Base-by-base conservation (phyloP, 176 grass and related monocot species). In the Oryza brachyantha region DNA sequence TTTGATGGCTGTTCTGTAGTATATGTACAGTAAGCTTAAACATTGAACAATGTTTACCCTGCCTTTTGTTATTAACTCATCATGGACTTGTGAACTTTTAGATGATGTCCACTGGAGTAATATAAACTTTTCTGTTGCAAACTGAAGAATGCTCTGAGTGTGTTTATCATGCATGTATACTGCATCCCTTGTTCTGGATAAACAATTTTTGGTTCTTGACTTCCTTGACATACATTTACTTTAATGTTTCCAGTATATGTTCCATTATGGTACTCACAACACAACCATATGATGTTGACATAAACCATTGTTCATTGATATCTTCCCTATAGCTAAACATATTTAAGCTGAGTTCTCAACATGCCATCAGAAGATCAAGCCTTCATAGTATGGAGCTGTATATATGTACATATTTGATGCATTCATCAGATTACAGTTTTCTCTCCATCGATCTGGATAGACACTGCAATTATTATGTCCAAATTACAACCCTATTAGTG, bases 381-480 rank as follows among this genome's bases (percentile, higher is more conserved):
- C 19, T 88, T 59, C 57, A 29, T 69, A 35, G 52, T 64, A 69
- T 70, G n/a, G 29, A 70, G 64, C 21, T 52, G 64, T 82, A 50
- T 76, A 50, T 76, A 22, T 84, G 72, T 89, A 81, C 82, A 66
- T 64, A 13, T 73, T 69, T n/a, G 41, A 64, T 38, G 52, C 50
- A 62, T 74, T n/a, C 11, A 70, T 32, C 65, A 57, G 17, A 80
- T 13, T 27, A 79, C 55, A 80, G 16, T 52, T 84, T 48, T 63
- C 39, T 40, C 39, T 48, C 3, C 40, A 69, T 75, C 14, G 52
- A 39, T 27, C 16, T 63, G 14, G 59, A 63, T 75, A 41, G 22
- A 24, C 26, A 68, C 50, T 40, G 41, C 54, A 39, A 61, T 67
- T 84, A 52, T 54, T 28, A 25, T 76, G 37, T 14, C 35, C 13